phyloP scores from a whole-genome alignment of 805 yeast species.

The Candida ipomoeae region DNA sequence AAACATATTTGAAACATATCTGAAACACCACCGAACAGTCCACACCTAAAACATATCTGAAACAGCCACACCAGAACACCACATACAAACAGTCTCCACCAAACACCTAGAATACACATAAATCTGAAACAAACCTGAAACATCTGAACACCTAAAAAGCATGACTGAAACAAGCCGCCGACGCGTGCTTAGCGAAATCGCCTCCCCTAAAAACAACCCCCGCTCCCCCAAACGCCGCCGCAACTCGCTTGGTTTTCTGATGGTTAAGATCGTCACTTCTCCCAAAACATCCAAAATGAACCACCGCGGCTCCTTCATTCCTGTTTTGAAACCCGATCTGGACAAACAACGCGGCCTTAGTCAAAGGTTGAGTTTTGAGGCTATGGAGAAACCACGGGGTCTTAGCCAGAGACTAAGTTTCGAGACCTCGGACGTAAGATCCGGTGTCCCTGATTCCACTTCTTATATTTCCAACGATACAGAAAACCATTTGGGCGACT shows the following conservation, averaged over 20 bases:
- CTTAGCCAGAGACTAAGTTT: not conserved
- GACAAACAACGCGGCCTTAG: not conserved
- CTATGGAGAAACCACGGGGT: not conserved
- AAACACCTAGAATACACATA: not conserved
- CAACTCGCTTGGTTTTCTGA: slow-evolving; percentile 19
- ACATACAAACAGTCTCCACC: not conserved
- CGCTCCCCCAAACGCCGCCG: slow-evolving; percentile 8
- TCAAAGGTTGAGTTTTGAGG: not conserved
- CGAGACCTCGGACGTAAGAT: not conserved
- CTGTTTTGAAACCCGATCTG: slow-evolving; percentile 6
- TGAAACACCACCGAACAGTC: not conserved
- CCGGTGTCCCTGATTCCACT: not conserved
- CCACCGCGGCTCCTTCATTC: slow-evolving; percentile 12
- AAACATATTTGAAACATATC: not conserved
- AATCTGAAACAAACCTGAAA: slow-evolving; percentile 2
- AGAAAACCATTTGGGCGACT: too few relatives aligned
- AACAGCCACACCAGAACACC: too few relatives aligned
- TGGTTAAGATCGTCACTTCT: slow-evolving; percentile 15
- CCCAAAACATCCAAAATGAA: not conserved
- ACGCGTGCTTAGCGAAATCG: slow-evolving; percentile 19
- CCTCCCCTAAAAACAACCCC: slow-evolving; percentile 4
- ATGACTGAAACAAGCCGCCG: slow-evolving; percentile 11
- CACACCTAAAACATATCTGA: too few relatives aligned
- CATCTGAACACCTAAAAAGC: not conserved
- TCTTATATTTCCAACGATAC: not conserved